Evolutionary conservation across 371 early-diverging fungal species (phyloP).

Genomic region (Mortierella sp.): DNA sequence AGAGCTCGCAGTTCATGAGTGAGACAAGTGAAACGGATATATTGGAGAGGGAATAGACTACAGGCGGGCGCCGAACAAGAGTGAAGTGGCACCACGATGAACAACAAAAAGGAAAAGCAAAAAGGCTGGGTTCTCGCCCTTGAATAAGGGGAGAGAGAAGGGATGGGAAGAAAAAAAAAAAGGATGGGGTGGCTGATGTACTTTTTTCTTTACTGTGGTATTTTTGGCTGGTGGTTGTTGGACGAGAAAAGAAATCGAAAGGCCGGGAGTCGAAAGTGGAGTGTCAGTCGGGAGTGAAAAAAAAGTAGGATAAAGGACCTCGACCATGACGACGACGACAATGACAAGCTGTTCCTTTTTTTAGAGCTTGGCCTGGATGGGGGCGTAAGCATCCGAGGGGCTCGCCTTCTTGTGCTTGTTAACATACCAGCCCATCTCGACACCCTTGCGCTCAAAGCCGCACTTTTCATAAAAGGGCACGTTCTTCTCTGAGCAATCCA

Average conservation of each 20-base stretch:
- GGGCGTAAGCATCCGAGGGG: not conserved
- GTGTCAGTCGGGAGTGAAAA: not conserved
- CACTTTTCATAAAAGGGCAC: conserved; percentile 96
- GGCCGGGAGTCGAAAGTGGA: not conserved
- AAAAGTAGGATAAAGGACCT: not conserved
- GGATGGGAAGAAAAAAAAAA: not conserved
- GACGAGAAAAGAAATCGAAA: not conserved
- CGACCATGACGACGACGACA: not conserved
- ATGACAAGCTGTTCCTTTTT: not conserved
- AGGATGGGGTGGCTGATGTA: not conserved
- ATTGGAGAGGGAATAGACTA: conserved; percentile 15
- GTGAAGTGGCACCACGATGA: not conserved
- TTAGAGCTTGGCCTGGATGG: conserved; percentile 39
- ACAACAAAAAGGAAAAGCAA: conserved; percentile 8
- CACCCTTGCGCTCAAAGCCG: conserved; percentile 87
- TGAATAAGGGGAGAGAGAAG: not conserved
- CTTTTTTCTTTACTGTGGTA: not conserved
- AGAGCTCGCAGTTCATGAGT: conserved; percentile 8
- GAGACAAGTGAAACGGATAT: conserved; percentile 2
- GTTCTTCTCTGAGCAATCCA: conserved; percentile 92
- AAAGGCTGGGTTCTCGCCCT: not conserved
- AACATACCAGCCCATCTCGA: conserved; percentile 87
- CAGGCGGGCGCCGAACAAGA: conserved; percentile 5
- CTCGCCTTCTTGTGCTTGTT: conserved; percentile 28
- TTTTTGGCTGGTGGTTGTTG: conserved; percentile 6